phyloP scores from a whole-genome alignment of 495 filamentous ascomycete genomes.

The Extremus antarcticus region DNA sequence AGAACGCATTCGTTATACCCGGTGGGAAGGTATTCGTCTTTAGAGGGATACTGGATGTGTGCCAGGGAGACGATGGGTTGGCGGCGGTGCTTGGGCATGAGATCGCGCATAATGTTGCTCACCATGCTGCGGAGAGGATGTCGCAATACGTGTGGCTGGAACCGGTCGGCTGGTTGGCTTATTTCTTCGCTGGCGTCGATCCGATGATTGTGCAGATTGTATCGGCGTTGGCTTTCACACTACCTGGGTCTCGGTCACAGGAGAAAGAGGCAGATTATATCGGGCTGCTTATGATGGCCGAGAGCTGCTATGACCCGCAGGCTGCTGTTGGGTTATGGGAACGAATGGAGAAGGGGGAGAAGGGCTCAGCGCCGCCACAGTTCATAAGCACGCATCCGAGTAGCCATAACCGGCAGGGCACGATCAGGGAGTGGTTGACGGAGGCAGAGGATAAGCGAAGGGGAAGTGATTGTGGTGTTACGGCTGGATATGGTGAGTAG shows the following conservation, averaged over 20 bases:
- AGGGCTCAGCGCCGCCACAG: slow-evolving; percentile 46
- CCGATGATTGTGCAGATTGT: slow-evolving; percentile 34
- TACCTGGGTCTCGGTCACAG: slow-evolving; percentile 61
- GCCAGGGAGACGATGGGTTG: slow-evolving; percentile 59
- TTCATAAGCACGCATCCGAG: slow-evolving; percentile 82
- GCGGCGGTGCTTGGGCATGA: slow-evolving; percentile 85
- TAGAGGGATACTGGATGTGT: slow-evolving; percentile 64
- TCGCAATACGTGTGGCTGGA: slow-evolving; percentile 48
- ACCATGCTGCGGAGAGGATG: slow-evolving; percentile 68
- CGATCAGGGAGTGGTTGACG: slow-evolving; percentile 50
- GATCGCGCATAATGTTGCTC: slow-evolving; percentile 84
- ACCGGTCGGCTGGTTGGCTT: slow-evolving; percentile 41
- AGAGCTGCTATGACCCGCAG: slow-evolving; percentile 60
- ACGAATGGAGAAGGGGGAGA: slow-evolving; percentile 57
- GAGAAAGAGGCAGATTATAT: slow-evolving; percentile 79
- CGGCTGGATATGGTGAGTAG: slow-evolving; percentile 9
- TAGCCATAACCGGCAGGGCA: slow-evolving; percentile 57
- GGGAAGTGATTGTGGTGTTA: slow-evolving; percentile 5
- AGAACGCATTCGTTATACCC: slow-evolving; percentile 85
- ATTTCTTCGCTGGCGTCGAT: slow-evolving; percentile 42
- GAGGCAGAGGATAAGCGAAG: slow-evolving; percentile 18
- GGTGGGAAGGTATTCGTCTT: slow-evolving; percentile 93
- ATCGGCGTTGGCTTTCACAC: slow-evolving; percentile 52
- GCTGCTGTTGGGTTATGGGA: slow-evolving; percentile 66
- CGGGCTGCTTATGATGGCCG: slow-evolving; percentile 63